Evolutionary conservation across 768 basidiomycete genomes (phyloP).

Genomic region (Termitomyces eurrhizus): DNA sequence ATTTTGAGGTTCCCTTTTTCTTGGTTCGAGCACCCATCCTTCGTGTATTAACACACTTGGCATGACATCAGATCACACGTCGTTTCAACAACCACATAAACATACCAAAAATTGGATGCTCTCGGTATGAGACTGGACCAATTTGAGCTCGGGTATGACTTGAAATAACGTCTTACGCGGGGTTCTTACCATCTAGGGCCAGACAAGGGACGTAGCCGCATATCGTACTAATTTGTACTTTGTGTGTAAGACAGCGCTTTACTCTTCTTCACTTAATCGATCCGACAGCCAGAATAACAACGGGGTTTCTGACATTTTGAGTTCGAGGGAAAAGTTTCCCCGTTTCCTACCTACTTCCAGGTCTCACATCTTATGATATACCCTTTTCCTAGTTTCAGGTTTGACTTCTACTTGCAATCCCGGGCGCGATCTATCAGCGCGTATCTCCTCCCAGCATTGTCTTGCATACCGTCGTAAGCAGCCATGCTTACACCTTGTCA

Average conservation of each 20-base stretch:
- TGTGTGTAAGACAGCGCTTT: too few relatives aligned
- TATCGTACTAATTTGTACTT: neutral
- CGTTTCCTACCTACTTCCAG: too few relatives aligned
- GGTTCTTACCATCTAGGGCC: neutral
- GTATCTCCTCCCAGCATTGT: too few relatives aligned
- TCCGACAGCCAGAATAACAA: too few relatives aligned
- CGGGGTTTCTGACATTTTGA: too few relatives aligned
- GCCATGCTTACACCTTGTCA: neutral
- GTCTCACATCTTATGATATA: too few relatives aligned
- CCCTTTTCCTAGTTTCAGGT: too few relatives aligned
- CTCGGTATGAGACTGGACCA: neutral
- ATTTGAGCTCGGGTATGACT: neutral
- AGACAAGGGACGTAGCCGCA: neutral
- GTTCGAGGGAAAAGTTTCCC: too few relatives aligned
- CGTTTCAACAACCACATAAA: neutral
- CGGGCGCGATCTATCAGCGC: too few relatives aligned
- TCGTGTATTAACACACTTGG: neutral
- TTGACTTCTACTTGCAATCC: too few relatives aligned
- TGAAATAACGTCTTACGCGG: neutral
- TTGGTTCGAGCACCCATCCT: neutral
- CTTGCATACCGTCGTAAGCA: too few relatives aligned
- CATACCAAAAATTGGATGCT: neutral
- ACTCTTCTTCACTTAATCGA: too few relatives aligned
- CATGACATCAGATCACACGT: neutral
- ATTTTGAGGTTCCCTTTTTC: neutral